These are phyloP conservation scores for Pinus taeda DNA, from an alignment of 75 land plant genomes.

Conservation along the genomic window DNA sequence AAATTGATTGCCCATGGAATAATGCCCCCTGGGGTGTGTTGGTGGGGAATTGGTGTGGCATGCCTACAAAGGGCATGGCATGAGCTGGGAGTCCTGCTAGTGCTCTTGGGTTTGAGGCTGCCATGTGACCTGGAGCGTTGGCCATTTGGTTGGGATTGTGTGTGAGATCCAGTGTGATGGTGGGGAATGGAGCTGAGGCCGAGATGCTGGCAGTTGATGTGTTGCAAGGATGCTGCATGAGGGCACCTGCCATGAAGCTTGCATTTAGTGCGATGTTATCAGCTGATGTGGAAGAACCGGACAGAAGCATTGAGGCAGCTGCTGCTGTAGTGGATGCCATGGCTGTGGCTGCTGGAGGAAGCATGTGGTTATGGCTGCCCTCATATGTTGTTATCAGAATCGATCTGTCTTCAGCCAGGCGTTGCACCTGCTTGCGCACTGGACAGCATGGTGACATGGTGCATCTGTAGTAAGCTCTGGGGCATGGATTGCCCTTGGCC, in stretches of 20 bases:
- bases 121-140: background rate
- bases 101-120: slow-evolving; percentile 18
- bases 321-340: slow-evolving; percentile 97
- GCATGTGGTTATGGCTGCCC: slow-evolving; percentile 88
- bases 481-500: slow-evolving; percentile 93
- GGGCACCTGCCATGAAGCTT: slow-evolving; percentile 15
- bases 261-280: slow-evolving; percentile 19
- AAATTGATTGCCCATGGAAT: slow-evolving; percentile 12
- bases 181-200: slow-evolving; percentile 76
- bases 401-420: slow-evolving; percentile 87
- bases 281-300: slow-evolving; percentile 28
- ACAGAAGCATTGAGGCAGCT: slow-evolving; percentile 80
- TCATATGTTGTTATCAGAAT: slow-evolving; percentile 91
- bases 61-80: background rate
- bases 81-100: background rate
- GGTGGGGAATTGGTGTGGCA: slow-evolving; percentile 57
- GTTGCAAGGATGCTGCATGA: slow-evolving; percentile 54
- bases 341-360: slow-evolving; percentile 76
- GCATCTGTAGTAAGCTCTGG: slow-evolving; percentile 86
- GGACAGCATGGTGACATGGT: slow-evolving; percentile 86
- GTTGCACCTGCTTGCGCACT: slow-evolving; percentile 85
- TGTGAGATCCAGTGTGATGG: slow-evolving; percentile 76
- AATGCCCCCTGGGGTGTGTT: slow-evolving; percentile 81
- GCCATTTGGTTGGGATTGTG: slow-evolving; percentile 20
- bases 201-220: slow-evolving; percentile 77